Evolutionary conservation across 2,329 filamentous ascomycete species (phyloP).

Genomic region (Botryosphaeria dothidea): DNA sequence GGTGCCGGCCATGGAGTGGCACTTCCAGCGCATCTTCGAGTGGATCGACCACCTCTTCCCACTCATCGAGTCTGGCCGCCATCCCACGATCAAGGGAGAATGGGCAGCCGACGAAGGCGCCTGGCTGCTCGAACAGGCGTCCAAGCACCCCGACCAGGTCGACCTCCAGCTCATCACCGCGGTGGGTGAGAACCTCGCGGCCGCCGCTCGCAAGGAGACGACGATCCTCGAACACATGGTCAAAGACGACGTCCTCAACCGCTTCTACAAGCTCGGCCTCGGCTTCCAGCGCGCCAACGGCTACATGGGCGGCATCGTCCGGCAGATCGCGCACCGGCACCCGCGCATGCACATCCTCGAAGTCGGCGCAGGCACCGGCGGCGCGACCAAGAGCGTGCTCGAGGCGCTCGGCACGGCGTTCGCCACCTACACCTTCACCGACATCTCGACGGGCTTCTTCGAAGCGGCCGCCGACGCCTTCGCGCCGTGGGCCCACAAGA

Average conservation of each 20-base stretch:
- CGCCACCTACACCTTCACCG: slow-evolving; percentile 25
- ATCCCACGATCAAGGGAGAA: neutral
- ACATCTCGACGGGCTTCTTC: slow-evolving; percentile 22
- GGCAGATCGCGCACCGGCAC: neutral
- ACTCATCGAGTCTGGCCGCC: neutral
- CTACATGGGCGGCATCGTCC: neutral
- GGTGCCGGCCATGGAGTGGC: neutral
- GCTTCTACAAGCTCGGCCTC: neutral
- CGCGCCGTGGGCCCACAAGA: neutral
- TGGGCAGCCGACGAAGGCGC: neutral
- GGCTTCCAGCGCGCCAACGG: neutral
- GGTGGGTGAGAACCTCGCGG: neutral
- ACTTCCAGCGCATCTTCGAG: neutral
- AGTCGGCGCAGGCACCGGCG: slow-evolving; percentile 23
- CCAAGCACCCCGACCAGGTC: neutral
- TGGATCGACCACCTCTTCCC: neutral
- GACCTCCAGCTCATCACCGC: neutral
- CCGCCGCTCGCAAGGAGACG: neutral
- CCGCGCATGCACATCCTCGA: slow-evolving; percentile 18
- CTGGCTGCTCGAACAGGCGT: neutral
- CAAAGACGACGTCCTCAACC: neutral
- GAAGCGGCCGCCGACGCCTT: slow-evolving; percentile 16
- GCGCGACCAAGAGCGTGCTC: slow-evolving; percentile 17
- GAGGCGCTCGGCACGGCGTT: slow-evolving; percentile 2
- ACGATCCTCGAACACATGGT: neutral